A percentile compares a stretch with the other conserved stretches of the same genome.
phyloP scores from a whole-genome alignment of 2,329 filamentous ascomycete species.

The Colletotrichum sidae region DNA sequence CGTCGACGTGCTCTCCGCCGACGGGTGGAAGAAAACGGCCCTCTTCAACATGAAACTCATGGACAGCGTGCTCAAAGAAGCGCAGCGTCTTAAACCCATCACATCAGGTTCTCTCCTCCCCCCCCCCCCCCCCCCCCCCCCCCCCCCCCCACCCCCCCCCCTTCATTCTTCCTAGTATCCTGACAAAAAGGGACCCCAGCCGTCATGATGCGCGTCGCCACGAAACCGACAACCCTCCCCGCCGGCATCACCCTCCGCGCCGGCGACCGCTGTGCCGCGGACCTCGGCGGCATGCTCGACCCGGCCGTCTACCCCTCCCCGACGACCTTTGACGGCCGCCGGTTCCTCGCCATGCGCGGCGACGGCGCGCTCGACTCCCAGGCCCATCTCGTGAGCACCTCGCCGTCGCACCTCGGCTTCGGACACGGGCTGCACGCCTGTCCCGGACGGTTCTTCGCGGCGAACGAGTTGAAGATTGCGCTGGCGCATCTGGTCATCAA shows the following conservation, averaged over 20 bases:
- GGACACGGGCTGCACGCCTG: constrained; percentile 53
- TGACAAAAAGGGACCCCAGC: neutral
- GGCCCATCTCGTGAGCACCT: constrained; percentile 54
- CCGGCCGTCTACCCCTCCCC: constrained; percentile 12
- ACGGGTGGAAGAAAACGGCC: constrained; percentile 48
- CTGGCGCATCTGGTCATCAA: constrained; percentile 32
- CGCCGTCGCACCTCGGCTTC: constrained; percentile 49
- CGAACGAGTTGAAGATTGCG: constrained; percentile 54
- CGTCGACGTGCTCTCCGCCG: constrained; percentile 21
- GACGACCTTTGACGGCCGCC: constrained; percentile 6
- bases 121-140: no score
- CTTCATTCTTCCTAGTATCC: neutral
- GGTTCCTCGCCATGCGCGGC: constrained; percentile 21
- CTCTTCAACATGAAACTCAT: constrained; percentile 53
- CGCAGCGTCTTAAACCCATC: constrained; percentile 42
- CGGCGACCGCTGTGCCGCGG: constrained; percentile 24
- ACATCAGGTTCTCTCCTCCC: neutral
- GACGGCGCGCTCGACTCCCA: constrained; percentile 7
- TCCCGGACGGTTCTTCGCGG: constrained; percentile 58
- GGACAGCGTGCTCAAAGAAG: constrained; percentile 56
- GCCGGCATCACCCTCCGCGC: constrained; percentile 24
- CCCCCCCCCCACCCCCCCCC: accelerated
- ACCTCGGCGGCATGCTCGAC: constrained; percentile 17
- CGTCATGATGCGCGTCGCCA: constrained; percentile 25
- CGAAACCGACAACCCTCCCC: constrained; percentile 8